These are phyloP conservation scores for Gaultheria prostrata DNA, from an alignment of 148 eudicot species.

Conservation along the genomic window DNA sequence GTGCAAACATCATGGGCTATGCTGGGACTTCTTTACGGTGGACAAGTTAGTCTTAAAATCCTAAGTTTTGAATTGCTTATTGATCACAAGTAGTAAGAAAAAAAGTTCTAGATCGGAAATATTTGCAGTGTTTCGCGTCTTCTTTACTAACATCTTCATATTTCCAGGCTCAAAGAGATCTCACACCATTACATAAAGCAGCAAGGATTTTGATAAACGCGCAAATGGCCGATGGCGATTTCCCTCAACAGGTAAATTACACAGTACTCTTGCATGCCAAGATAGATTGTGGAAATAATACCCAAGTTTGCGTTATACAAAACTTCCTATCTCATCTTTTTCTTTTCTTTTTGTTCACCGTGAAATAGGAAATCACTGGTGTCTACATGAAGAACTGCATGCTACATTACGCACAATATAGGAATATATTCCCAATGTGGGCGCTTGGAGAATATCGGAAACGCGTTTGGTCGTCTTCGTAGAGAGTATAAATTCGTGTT, in stretches of 20 bases:
- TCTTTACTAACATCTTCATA: not conserved
- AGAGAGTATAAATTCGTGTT: not conserved
- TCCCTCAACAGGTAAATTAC: constrained; percentile 45
- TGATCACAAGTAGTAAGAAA: not conserved
- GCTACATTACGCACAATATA: constrained; percentile 46
- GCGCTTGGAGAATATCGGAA: not conserved
- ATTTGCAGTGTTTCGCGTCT: not conserved
- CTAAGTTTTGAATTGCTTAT: not conserved
- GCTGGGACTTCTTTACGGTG: constrained; percentile 39
- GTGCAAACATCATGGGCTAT: constrained; percentile 53
- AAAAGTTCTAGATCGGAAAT: not conserved
- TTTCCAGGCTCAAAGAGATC: constrained; percentile 42
- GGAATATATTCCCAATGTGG: constrained; percentile 42
- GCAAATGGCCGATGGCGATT: constrained; percentile 52
- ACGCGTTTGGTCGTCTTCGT: constrained; percentile 17
- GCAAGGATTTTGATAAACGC: constrained; percentile 50
- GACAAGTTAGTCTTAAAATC: constrained; percentile 32
- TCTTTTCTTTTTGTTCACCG: not conserved
- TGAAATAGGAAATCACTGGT: constrained; percentile 46
- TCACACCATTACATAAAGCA: constrained; percentile 46
- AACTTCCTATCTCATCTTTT: not conserved
- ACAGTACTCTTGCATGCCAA: not conserved
- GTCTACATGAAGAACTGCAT: constrained; percentile 51
- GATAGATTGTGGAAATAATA: not conserved
- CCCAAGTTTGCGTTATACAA: not conserved